These are phyloP conservation scores for Carex parvula DNA, from an alignment of 176 grass and related monocot genomes.

Conservation along the genomic window DNA sequence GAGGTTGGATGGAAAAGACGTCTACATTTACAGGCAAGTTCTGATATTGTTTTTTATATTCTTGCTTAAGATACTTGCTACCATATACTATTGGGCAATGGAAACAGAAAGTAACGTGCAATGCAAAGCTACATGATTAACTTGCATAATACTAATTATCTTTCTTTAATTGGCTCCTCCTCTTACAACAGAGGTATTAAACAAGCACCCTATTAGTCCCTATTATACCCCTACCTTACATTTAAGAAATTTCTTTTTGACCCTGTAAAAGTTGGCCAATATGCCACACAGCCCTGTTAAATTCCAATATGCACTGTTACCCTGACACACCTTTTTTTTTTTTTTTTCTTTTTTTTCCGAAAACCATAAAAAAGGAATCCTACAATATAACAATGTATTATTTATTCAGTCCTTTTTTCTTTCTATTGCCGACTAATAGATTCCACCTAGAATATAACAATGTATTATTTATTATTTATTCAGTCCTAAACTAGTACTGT, in stretches of 20 bases:
- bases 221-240: background rate
- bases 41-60: background rate
- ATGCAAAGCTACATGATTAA: constrained; percentile 8
- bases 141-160: background rate
- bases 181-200: background rate
- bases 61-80: background rate
- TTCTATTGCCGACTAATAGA: constrained; percentile 27
- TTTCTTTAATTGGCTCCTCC: background rate
- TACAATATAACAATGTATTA: constrained; percentile 27
- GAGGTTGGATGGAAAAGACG: constrained; percentile 71
- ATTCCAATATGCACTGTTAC: background rate
- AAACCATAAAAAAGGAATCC: background rate
- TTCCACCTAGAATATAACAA: constrained; percentile 32
- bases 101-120: background rate
- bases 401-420: too few species aligned
- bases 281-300: background rate
- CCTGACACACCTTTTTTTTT: background rate
- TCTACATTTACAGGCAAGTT: constrained; percentile 88
- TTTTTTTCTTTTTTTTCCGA: background rate
- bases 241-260: background rate
- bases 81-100: constrained; percentile 1
- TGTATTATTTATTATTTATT: constrained; percentile 17
- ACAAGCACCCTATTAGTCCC: background rate
- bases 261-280: background rate
- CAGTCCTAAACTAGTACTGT: constrained; percentile 12